Percentiles rank a stretch among this genome's conserved stretches.
Conservation (phyloP, 345 rosid genomes). For the Excoecaria cochinchinensis region DNA sequence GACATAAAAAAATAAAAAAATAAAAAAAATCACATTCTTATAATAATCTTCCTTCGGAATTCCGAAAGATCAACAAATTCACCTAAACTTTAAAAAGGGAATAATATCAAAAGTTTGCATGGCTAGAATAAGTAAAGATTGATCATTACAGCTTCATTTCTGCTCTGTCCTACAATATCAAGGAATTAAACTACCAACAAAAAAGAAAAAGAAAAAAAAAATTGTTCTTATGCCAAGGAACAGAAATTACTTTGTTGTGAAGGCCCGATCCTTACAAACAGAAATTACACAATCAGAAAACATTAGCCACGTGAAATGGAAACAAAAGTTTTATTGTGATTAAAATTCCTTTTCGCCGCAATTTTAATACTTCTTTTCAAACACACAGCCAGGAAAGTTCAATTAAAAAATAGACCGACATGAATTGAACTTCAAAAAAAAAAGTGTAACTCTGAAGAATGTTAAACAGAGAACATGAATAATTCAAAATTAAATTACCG, state of each 20-base stretch:
- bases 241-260: not conserved
- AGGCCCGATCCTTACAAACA: not conserved
- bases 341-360: not conserved
- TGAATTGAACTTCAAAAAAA: not conserved
- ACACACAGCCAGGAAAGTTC: not conserved
- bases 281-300: not conserved
- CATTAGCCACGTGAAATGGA: not conserved
- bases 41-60: not conserved
- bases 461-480: not conserved
- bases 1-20: not conserved
- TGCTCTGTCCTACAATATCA: not conserved
- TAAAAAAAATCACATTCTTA: not conserved
- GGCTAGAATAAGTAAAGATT: not conserved
- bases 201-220: not conserved
- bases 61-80: not conserved
- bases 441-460: not conserved
- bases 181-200: not conserved
- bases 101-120: not conserved
- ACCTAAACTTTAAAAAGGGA: not conserved
- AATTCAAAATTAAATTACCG: conserved; percentile 34
- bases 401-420: not conserved
- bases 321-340: not conserved
- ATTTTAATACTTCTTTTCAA: not conserved
- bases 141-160: not conserved
- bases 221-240: not conserved